These are phyloP conservation scores for Aspergillus sparsus DNA, from an alignment of 495 filamentous ascomycete species.

Conservation along the genomic window DNA sequence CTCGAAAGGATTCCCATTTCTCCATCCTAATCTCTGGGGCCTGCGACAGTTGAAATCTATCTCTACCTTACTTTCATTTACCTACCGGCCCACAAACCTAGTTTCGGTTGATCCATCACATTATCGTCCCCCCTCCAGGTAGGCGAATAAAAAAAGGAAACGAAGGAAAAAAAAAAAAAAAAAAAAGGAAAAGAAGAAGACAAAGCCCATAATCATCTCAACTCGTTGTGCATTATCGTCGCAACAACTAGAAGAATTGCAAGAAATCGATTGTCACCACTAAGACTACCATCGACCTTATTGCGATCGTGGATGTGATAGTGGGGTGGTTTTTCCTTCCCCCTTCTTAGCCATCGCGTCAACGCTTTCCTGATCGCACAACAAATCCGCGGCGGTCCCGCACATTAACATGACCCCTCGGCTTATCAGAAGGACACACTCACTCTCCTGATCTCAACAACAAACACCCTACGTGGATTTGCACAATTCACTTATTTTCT, in stretches of 20 bases:
- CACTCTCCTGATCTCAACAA: slow-evolving; percentile 22
- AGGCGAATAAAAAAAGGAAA: neutral
- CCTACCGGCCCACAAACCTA: slow-evolving; percentile 39
- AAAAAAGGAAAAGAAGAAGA: slow-evolving; percentile 7
- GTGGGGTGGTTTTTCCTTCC: slow-evolving; percentile 14
- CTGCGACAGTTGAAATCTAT: neutral
- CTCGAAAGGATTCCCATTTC: neutral
- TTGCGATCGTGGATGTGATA: slow-evolving; percentile 6
- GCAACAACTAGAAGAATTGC: too few relatives aligned
- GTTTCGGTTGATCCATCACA: slow-evolving; percentile 31
- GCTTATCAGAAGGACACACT: slow-evolving; percentile 25
- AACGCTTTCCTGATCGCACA: slow-evolving; percentile 39
- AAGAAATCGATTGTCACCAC: too few relatives aligned
- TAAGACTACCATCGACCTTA: neutral
- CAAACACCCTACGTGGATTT: too few relatives aligned
- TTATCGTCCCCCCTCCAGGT: slow-evolving; percentile 14
- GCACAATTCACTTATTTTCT: neutral
- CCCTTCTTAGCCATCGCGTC: slow-evolving; percentile 19
- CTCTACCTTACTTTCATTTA: slow-evolving; percentile 15
- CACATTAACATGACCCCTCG: slow-evolving; percentile 40
- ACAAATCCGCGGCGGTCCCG: slow-evolving; percentile 38
- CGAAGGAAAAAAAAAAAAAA: slow-evolving; percentile 14
- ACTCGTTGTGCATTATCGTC: too few relatives aligned
- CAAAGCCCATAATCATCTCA: neutral
- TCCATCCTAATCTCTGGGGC: neutral